Evolutionary conservation across 2,329 filamentous ascomycete species (phyloP).

Genomic region (Pseudocercospora macadamiae): DNA sequence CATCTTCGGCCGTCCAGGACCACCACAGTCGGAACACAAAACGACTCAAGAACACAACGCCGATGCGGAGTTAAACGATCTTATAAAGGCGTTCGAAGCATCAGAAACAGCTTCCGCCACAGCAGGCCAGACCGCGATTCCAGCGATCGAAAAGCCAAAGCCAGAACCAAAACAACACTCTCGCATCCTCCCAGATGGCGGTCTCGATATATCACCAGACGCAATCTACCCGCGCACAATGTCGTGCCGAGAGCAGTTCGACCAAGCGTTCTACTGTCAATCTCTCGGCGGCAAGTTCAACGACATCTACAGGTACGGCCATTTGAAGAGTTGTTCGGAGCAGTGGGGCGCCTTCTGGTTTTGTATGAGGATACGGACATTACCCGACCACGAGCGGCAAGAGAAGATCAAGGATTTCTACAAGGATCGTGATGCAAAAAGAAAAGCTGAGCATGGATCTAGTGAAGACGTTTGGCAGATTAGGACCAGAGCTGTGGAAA

Average conservation of each 20-base stretch:
- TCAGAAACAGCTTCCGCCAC: conserved; percentile 24
- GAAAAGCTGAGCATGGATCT: conserved; percentile 61
- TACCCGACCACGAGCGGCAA: conserved; percentile 62
- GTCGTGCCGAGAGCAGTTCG: conserved; percentile 89
- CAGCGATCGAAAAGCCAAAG: conserved; percentile 6
- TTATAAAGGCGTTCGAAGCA: conserved; percentile 53
- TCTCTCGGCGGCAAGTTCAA: conserved; percentile 89
- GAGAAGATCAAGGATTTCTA: conserved; percentile 60
- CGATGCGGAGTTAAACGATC: conserved; percentile 57
- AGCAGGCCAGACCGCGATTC: conserved; percentile 26
- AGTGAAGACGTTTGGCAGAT: conserved; percentile 91
- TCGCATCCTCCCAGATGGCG: conserved; percentile 33
- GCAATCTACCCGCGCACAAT: conserved; percentile 77
- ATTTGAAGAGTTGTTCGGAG: conserved; percentile 74
- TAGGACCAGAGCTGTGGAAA: conserved; percentile 63
- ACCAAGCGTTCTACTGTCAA: conserved; percentile 92
- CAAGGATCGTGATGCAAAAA: conserved; percentile 16
- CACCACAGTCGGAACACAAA: conserved; percentile 19
- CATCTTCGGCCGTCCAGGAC: conserved; percentile 33
- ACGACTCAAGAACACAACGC: conserved; percentile 50
- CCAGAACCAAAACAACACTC: conserved; percentile 22
- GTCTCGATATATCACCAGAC: conserved; percentile 53
- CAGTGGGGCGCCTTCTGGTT: conserved; percentile 97
- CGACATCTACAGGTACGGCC: conserved; percentile 84
- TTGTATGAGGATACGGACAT: conserved; percentile 83